Evolutionary conservation across 768 basidiomycete species (phyloP).

Genomic region (Xerocomellus dryophilus): DNA sequence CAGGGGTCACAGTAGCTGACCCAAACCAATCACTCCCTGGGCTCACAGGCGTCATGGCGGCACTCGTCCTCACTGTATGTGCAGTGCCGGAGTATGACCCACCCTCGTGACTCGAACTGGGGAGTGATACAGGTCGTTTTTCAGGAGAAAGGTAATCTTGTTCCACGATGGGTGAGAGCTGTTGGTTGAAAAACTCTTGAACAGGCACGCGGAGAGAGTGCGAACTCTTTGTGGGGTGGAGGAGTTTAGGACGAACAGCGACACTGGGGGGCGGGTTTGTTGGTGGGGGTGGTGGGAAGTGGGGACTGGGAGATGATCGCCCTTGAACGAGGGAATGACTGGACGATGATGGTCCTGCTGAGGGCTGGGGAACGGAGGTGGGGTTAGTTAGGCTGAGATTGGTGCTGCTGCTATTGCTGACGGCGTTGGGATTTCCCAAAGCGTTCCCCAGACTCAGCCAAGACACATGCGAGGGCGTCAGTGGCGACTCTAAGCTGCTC

Average conservation of each 20-base stretch:
- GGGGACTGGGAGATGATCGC: constrained; percentile 28
- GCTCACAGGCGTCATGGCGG: constrained; percentile 27
- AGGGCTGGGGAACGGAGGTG: background rate
- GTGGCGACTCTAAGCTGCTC: constrained; percentile 31
- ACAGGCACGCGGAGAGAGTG: constrained; percentile 43
- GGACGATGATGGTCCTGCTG: constrained; percentile 10
- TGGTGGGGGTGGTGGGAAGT: constrained; percentile 35
- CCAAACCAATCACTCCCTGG: constrained; percentile 15
- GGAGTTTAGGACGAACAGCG: constrained; percentile 32
- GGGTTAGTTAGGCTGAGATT: constrained; percentile 1
- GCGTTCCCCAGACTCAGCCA: constrained; percentile 30
- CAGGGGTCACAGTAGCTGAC: constrained; percentile 28
- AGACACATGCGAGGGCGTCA: constrained; percentile 39
- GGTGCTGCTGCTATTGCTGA: constrained; percentile 5
- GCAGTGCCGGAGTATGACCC: constrained; percentile 25
- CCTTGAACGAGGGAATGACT: constrained; percentile 15
- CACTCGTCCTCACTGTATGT: constrained; percentile 36
- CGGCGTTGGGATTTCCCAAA: constrained; percentile 6
- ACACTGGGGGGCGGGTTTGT: constrained; percentile 30
- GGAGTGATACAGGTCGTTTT: constrained; percentile 36
- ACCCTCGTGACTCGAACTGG: constrained; percentile 25
- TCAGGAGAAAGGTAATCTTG: constrained; percentile 59
- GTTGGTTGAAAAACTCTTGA: constrained; percentile 32
- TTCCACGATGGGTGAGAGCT: constrained; percentile 65
- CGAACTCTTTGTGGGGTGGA: constrained; percentile 35